Evolutionary conservation across 257 asterid species (phyloP).

Genomic region (Leonotis leonurus): DNA sequence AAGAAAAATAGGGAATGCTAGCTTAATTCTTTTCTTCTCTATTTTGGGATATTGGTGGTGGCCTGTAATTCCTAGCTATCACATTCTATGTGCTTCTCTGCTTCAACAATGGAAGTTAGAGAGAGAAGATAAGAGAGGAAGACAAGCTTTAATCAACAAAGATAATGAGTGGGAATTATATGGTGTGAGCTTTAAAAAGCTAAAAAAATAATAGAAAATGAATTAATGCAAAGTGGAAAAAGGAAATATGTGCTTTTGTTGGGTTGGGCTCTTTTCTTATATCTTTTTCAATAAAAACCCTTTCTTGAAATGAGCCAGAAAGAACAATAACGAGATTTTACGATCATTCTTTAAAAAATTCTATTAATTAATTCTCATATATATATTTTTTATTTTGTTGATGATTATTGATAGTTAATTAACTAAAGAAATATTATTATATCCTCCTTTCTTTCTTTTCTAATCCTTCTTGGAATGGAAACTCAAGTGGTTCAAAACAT

Average conservation of each 20-base stretch:
- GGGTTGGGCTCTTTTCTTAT: constrained; percentile 15
- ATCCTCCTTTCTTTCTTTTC: too few relatives aligned
- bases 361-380: neutral
- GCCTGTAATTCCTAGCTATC: constrained; percentile 31
- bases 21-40: neutral
- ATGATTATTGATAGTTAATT: too few relatives aligned
- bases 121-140: constrained; percentile 40
- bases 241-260: constrained; percentile 28
- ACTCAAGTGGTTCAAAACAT: neutral
- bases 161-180: constrained; percentile 96
- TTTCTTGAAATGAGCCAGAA: constrained; percentile 33
- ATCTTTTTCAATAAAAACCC: constrained; percentile 37
- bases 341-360: constrained; percentile 6
- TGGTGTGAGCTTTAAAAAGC: constrained; percentile 71
- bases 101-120: constrained; percentile 34
- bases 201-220: neutral
- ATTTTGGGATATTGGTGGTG: constrained; percentile 29
- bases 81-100: constrained; percentile 28
- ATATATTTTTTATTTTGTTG: neutral
- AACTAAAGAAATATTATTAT: too few relatives aligned
- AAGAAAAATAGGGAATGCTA: too few relatives aligned
- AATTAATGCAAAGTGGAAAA: constrained; percentile 17
- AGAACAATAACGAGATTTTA: constrained; percentile 13
- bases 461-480: too few relatives aligned
- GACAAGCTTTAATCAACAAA: constrained; percentile 79